Evolutionary conservation across 2,329 filamentous ascomycete genomes (phyloP).

Genomic region (Aureobasidium mangrovei): DNA sequence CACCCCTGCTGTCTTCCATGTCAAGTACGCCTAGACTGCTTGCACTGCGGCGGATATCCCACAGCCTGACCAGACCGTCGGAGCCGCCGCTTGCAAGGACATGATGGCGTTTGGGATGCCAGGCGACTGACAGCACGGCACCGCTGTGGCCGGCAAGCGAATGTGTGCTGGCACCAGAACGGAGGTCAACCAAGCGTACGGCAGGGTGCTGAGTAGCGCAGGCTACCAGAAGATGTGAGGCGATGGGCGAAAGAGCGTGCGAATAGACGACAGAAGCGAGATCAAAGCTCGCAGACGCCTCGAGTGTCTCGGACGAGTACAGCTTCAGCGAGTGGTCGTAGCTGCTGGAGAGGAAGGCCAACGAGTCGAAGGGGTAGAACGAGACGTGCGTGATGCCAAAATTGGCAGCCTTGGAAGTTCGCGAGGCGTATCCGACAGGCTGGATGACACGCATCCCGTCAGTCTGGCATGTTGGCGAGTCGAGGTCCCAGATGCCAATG

Average conservation of each 20-base stretch:
- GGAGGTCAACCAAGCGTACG: slow-evolving; percentile 77
- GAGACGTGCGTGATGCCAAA: slow-evolving; percentile 67
- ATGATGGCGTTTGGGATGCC: slow-evolving; percentile 75
- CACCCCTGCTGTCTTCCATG: slow-evolving; percentile 61
- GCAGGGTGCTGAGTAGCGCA: slow-evolving; percentile 80
- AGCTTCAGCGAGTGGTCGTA: slow-evolving; percentile 71
- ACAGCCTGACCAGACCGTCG: slow-evolving; percentile 75
- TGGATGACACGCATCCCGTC: slow-evolving; percentile 17
- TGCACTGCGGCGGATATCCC: slow-evolving; percentile 76
- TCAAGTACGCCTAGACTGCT: slow-evolving; percentile 70
- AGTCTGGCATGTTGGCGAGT: slow-evolving; percentile 40
- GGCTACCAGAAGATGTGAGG: slow-evolving; percentile 69
- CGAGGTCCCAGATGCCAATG: slow-evolving; percentile 80
- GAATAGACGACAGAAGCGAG: slow-evolving; percentile 63
- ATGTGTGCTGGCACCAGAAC: slow-evolving; percentile 61
- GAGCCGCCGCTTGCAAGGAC: slow-evolving; percentile 75
- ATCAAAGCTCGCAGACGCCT: slow-evolving; percentile 56
- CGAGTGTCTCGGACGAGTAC: slow-evolving; percentile 57
- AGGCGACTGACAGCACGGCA: slow-evolving; percentile 55
- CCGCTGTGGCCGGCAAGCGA: slow-evolving; percentile 41
- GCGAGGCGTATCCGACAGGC: slow-evolving; percentile 40
- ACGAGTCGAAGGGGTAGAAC: slow-evolving; percentile 70
- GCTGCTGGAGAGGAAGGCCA: slow-evolving; percentile 66
- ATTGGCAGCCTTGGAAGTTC: slow-evolving; percentile 43
- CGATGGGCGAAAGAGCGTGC: slow-evolving; percentile 66